Conservation (phyloP, 2,329 filamentous ascomycete species). For the Neofusicoccum sp. region DNA sequence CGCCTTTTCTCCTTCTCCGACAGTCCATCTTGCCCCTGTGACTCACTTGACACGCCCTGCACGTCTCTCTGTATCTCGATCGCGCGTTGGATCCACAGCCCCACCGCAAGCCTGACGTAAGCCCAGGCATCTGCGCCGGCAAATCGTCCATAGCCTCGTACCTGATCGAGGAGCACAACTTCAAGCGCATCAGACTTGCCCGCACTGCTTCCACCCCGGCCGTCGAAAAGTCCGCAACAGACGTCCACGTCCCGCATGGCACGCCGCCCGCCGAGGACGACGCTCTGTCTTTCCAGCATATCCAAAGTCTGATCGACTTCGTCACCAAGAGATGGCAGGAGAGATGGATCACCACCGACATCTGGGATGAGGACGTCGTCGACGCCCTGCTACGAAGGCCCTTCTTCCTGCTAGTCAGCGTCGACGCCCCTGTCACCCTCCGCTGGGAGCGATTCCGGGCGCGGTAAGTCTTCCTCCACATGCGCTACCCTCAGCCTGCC, state of each 20-base stretch:
- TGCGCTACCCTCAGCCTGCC: too few relatives aligned
- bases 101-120: background rate
- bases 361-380: slow-evolving; percentile 69
- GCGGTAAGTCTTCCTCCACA: slow-evolving; percentile 36
- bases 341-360: slow-evolving; percentile 82
- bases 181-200: slow-evolving; percentile 67
- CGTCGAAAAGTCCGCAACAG: slow-evolving; percentile 43
- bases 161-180: slow-evolving; percentile 78
- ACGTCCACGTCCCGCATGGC: slow-evolving; percentile 33
- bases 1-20: too few relatives aligned
- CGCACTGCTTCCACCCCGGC: slow-evolving; percentile 36
- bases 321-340: slow-evolving; percentile 82
- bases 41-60: background rate
- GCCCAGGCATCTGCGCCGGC: slow-evolving; percentile 81
- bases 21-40: background rate
- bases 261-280: slow-evolving; percentile 20
- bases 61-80: slow-evolving; percentile 7
- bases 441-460: slow-evolving; percentile 77
- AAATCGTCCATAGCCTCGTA: slow-evolving; percentile 89
- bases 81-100: background rate
- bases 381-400: slow-evolving; percentile 76
- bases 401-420: slow-evolving; percentile 88
- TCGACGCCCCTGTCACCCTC: slow-evolving; percentile 82
- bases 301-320: slow-evolving; percentile 73
- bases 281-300: slow-evolving; percentile 44